Conservation (phyloP, 1,139 yeast species). For the Pichia sp. region DNA sequence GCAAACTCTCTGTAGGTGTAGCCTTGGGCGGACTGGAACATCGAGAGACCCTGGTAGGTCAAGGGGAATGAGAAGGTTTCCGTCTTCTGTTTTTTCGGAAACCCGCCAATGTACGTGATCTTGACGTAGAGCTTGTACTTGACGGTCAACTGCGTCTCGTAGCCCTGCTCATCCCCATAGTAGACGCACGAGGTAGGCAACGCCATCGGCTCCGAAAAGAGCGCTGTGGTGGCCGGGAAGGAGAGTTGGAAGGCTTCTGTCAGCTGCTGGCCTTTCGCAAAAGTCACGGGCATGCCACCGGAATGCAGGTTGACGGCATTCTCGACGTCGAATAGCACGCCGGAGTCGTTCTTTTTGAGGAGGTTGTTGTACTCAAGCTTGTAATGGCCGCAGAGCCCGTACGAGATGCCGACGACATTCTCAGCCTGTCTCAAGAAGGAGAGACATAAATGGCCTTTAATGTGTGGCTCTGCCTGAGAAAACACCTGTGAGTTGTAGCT, state of each 20-base stretch:
- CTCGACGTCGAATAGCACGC: background rate
- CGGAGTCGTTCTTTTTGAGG: background rate
- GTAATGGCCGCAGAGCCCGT: slow-evolving; percentile 1
- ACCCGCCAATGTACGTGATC: background rate
- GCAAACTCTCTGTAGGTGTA: background rate
- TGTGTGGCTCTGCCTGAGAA: slow-evolving; percentile 2
- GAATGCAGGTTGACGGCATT: background rate
- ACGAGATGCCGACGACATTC: background rate
- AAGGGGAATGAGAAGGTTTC: background rate
- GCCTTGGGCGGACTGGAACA: background rate
- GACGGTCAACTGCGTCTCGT: background rate
- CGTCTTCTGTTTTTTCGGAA: background rate
- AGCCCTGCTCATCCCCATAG: slow-evolving; percentile 3
- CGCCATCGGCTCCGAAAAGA: background rate
- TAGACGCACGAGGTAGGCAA: slow-evolving; percentile 2
- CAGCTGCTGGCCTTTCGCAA: background rate
- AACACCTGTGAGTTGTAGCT: slow-evolving; percentile 5
- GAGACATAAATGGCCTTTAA: background rate
- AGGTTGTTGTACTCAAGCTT: slow-evolving; percentile 2
- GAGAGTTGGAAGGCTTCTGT: background rate
- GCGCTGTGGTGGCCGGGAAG: background rate
- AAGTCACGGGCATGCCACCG: background rate
- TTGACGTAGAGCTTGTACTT: slow-evolving; percentile 2
- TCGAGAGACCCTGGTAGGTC: background rate
- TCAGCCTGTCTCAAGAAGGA: background rate